Evolutionary conservation across 2,329 filamentous ascomycete genomes (phyloP).

Genomic region (Pestalotiopsis fici): DNA sequence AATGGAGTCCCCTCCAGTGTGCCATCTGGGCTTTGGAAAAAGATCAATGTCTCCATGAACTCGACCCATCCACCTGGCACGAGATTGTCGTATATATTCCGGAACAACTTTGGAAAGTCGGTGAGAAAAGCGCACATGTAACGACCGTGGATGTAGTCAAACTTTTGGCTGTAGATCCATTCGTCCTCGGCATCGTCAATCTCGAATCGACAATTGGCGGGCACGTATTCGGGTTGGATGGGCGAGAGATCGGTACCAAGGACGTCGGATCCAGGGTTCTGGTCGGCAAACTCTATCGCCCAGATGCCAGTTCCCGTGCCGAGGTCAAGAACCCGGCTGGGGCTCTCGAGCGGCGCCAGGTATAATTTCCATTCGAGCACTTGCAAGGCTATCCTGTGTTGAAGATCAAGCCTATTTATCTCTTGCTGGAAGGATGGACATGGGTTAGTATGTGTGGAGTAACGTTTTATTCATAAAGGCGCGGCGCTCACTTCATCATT

Average conservation of each 20-base stretch:
- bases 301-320: constrained; percentile 54
- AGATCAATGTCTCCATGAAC: constrained; percentile 30
- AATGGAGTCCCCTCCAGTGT: constrained; percentile 29
- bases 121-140: constrained; percentile 51
- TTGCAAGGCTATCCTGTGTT: constrained; percentile 33
- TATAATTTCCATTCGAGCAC: constrained; percentile 43
- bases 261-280: constrained; percentile 39
- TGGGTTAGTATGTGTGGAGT: background rate
- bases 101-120: constrained; percentile 49
- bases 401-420: constrained; percentile 33
- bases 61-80: constrained; percentile 44
- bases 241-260: constrained; percentile 49
- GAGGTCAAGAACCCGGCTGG: constrained; percentile 46
- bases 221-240: constrained; percentile 49
- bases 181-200: constrained; percentile 56
- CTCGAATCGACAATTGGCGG: constrained; percentile 55
- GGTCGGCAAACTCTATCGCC: constrained; percentile 50
- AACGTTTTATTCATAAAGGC: background rate
- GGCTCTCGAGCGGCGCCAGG: constrained; percentile 42
- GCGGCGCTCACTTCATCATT: constrained; percentile 17
- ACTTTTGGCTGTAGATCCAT: constrained; percentile 49
- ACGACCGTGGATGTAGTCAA: constrained; percentile 57
- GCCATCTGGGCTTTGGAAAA: constrained; percentile 24
- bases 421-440: constrained; percentile 17
- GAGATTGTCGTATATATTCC: constrained; percentile 42